Conservation (phyloP, 139 green algal species). For the Chlamydomonas urium region DNA sequence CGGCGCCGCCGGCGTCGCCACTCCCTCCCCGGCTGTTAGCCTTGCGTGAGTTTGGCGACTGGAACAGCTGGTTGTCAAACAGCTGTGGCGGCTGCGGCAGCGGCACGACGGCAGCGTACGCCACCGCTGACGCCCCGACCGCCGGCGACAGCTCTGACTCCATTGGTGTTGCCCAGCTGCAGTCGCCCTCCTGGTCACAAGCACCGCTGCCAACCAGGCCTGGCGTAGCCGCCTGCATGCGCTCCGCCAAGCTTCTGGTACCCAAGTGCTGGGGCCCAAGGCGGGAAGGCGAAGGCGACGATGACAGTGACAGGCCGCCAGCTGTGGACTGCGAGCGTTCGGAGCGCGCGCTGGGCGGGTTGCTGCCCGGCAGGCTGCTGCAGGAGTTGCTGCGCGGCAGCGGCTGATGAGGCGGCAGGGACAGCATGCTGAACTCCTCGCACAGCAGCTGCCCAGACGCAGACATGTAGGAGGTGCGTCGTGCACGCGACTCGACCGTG, state of each 20-base stretch:
- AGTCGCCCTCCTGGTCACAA: not conserved
- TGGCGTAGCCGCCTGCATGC: not conserved
- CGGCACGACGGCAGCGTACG: not conserved
- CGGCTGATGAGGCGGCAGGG: too few relatives aligned
- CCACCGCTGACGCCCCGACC: not conserved
- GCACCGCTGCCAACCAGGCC: too few relatives aligned
- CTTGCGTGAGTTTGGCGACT: not conserved
- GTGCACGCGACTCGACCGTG: too few relatives aligned
- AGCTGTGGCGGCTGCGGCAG: not conserved
- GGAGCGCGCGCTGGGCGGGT: too few relatives aligned
- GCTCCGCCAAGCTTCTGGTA: not conserved
- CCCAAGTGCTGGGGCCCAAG: not conserved
- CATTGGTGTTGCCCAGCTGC: too few relatives aligned
- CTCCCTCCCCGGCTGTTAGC: not conserved
- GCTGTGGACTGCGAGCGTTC: too few relatives aligned
- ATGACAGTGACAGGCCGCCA: not conserved
- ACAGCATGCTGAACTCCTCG: too few relatives aligned
- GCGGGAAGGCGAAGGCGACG: not conserved
- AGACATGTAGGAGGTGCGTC: too few relatives aligned
- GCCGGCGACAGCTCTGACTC: not conserved
- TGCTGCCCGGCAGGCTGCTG: too few relatives aligned
- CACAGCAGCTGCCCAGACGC: too few relatives aligned
- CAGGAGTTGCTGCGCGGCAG: too few relatives aligned
- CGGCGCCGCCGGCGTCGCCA: not conserved
- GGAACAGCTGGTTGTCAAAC: constrained; percentile 12